Evolutionary conservation across 495 filamentous ascomycete species (phyloP), one percentile per base, ranked within the genome.

Genomic region (Daldinia childiae): DNA sequence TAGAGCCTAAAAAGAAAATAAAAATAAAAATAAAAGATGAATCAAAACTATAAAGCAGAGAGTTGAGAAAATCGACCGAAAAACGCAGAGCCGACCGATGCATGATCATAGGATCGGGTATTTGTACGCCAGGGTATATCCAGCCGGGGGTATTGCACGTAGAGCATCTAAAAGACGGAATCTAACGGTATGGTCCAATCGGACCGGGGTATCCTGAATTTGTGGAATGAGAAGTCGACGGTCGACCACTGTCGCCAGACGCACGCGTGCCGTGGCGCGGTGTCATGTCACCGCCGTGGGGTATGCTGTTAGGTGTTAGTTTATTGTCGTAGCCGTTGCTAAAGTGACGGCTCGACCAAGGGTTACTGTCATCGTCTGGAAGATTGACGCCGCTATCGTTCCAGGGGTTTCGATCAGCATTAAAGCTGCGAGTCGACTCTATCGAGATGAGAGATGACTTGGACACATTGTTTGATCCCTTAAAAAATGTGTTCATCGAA

Each of bases 351-450:
- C 82, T 84, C 80, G 86, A 83, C 82, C 90, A 88, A 67, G 86
- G 87, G 75, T 89, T 87, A 73, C 84, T 79, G 63, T 94, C 92
- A 55, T 97, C 93, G 75, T 97, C 93, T 66, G 92, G 84, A 71
- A 98, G 90, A 77, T 97, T 97, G 76, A 98, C 91, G 65, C 93
- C 94, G 71, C 91, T 94, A 81, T 98, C 94, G 78, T 97, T 97
- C 94, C 94, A 98, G 69, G 93, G 94, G 80, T 97, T 97, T 76
- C 94, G 92, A 79, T 96, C 95, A 76, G 93, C 92, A 59, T 87
- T 87, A 78, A 88, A 87, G 79, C 92, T 95, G 76, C 93, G 90
- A 38, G 92, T 92, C 24, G 93, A 96, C 76, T 98, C 94, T 82
- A 97, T 93, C 65, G 92, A 95, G 68, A 94, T 91, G 57, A 98